phyloP scores from a whole-genome alignment of 129 eudicot species.

The Pittosporum tobira region DNA sequence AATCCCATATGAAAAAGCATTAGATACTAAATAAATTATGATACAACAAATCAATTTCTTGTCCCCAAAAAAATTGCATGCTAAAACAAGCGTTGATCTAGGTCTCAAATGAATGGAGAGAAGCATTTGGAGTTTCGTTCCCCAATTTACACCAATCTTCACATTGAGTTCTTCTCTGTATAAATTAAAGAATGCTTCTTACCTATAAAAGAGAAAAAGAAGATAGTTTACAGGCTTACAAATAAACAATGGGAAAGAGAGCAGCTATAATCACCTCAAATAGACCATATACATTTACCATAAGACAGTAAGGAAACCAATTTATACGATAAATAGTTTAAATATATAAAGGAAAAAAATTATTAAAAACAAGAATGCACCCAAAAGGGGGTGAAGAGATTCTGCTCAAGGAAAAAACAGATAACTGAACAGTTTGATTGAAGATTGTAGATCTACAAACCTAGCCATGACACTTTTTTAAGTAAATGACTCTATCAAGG shows the following conservation, averaged over 20 bases:
- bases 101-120: no score
- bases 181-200: background rate
- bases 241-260: background rate
- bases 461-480: slow-evolving; percentile 18
- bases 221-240: no score
- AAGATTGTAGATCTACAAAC: no score
- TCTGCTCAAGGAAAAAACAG: background rate
- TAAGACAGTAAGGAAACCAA: no score
- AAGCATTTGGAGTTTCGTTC: background rate
- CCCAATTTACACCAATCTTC: background rate
- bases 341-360: no score
- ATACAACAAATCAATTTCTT: no score
- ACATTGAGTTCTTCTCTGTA: background rate
- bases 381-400: no score
- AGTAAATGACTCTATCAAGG: slow-evolving; percentile 54
- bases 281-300: background rate
- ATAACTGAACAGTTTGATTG: background rate
- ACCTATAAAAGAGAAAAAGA: background rate
- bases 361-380: no score
- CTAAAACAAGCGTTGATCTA: no score
- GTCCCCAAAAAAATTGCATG: no score
- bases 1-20: no score
- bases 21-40: no score
- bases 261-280: background rate
- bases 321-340: background rate